These are phyloP conservation scores for Fomes fomentarius DNA, from an alignment of 1,284 basidiomycete genomes.

Conservation along the genomic window DNA sequence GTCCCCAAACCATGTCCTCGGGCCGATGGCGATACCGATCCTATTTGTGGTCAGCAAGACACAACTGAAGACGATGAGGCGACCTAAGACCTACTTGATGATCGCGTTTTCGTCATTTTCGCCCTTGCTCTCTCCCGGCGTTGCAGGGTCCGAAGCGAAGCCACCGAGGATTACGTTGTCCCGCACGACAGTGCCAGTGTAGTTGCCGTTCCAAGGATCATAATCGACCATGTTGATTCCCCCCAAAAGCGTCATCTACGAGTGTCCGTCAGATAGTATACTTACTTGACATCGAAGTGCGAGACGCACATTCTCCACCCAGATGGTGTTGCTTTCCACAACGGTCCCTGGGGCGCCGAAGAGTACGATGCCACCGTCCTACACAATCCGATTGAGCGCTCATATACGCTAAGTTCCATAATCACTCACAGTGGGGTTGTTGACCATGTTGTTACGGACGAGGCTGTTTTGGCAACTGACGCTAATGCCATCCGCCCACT, in stretches of 20 bases:
- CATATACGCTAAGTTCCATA: background rate
- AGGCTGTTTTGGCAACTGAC: slow-evolving; percentile 69
- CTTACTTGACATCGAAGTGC: no score
- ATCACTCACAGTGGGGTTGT: slow-evolving; percentile 57
- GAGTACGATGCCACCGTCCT: slow-evolving; percentile 81
- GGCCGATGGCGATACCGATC: slow-evolving; percentile 79
- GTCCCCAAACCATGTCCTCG: slow-evolving; percentile 77
- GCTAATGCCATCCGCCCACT: slow-evolving; percentile 89
- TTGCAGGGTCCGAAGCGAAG: slow-evolving; percentile 54
- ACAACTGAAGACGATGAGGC: slow-evolving; percentile 3
- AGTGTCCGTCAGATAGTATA: background rate
- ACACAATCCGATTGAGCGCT: slow-evolving; percentile 1
- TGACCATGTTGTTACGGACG: slow-evolving; percentile 75
- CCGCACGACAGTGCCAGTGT: slow-evolving; percentile 66
- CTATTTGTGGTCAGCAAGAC: slow-evolving; percentile 33
- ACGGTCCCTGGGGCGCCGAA: slow-evolving; percentile 81
- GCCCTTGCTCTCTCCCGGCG: slow-evolving; percentile 49
- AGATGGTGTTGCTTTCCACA: slow-evolving; percentile 79
- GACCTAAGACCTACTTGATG: slow-evolving; percentile 57
- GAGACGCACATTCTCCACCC: slow-evolving; percentile 67
- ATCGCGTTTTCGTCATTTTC: slow-evolving; percentile 60
- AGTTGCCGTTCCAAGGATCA: slow-evolving; percentile 75
- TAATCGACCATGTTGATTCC: slow-evolving; percentile 87
- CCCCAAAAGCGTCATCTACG: slow-evolving; percentile 69
- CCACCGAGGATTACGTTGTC: slow-evolving; percentile 75